Evolutionary conservation across 2,329 filamentous ascomycete species (phyloP).

Genomic region (Annulohypoxylon truncatum): DNA sequence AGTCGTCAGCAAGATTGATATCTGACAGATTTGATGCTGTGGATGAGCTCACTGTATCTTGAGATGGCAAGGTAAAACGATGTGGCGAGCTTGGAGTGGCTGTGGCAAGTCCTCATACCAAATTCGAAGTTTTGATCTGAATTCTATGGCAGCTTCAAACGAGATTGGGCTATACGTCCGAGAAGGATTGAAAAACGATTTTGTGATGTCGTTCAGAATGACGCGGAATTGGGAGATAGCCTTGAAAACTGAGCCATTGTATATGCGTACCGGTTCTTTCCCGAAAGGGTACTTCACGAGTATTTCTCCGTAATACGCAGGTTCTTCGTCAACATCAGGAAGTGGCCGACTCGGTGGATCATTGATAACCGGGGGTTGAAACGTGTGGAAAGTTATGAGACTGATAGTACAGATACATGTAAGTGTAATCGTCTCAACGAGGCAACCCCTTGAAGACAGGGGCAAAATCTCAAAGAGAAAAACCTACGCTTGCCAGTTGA

Average conservation of each 20-base stretch:
- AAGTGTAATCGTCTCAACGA: constrained; percentile 10
- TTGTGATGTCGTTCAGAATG: constrained; percentile 52
- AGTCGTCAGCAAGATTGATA: background rate
- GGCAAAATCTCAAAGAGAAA: background rate
- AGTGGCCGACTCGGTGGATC: constrained; percentile 48
- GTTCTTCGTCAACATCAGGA: constrained; percentile 44
- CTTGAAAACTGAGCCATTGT: constrained; percentile 48
- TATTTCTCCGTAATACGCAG: constrained; percentile 52
- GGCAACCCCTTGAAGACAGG: background rate
- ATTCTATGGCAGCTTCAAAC: constrained; percentile 38
- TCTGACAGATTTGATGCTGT: background rate
- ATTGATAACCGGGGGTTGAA: constrained; percentile 46
- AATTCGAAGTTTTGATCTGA: constrained; percentile 36
- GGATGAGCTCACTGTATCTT: constrained; percentile 51
- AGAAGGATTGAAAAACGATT: constrained; percentile 15
- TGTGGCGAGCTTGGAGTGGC: constrained; percentile 45
- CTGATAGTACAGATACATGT: constrained; percentile 21
- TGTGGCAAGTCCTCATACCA: constrained; percentile 49
- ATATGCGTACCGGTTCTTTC: constrained; percentile 35
- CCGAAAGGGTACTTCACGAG: constrained; percentile 52
- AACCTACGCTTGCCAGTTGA: constrained; percentile 50
- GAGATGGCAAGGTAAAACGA: constrained; percentile 52
- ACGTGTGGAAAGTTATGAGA: constrained; percentile 41
- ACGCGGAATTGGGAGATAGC: constrained; percentile 48
- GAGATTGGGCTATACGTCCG: constrained; percentile 20